phyloP scores from a whole-genome alignment of 495 filamentous ascomycete genomes.

The Tuber borchii region DNA sequence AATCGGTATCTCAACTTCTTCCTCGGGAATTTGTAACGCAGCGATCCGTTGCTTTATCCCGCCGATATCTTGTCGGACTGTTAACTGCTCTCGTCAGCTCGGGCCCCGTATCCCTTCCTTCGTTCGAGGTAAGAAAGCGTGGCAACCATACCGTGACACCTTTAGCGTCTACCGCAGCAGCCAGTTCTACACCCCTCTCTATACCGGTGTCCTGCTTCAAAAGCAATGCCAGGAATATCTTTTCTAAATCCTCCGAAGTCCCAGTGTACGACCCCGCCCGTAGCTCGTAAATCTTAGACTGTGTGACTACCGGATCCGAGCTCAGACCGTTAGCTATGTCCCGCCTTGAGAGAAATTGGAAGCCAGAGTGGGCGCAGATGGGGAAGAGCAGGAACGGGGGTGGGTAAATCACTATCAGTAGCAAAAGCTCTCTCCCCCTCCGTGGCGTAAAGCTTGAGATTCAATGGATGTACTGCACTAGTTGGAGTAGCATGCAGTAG shows the following conservation, averaged over 20 bases:
- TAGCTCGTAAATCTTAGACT: conserved; percentile 28
- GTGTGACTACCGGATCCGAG: conserved; percentile 21
- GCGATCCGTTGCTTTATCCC: conserved; percentile 40
- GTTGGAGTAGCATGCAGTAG: conserved; percentile 29
- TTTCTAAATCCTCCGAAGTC: conserved; percentile 23
- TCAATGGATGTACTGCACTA: conserved; percentile 16
- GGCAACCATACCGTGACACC: conserved; percentile 26
- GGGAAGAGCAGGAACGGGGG: neutral
- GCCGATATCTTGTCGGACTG: conserved; percentile 35
- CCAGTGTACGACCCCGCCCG: conserved; percentile 35
- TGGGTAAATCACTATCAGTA: conserved; percentile 18
- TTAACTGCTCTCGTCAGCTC: conserved; percentile 19
- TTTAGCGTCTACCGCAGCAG: conserved; percentile 26
- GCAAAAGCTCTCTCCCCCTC: conserved; percentile 39
- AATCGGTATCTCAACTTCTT: conserved; percentile 35
- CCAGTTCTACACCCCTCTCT: conserved; percentile 28
- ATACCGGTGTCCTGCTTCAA: conserved; percentile 11
- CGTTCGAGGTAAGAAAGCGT: neutral
- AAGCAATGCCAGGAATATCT: conserved; percentile 25
- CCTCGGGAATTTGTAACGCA: conserved; percentile 31
- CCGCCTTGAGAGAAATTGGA: conserved; percentile 3
- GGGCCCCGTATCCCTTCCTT: neutral
- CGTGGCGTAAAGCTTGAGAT: conserved; percentile 34
- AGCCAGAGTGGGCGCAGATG: neutral
- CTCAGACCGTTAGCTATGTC: conserved; percentile 6